Percentiles rank a stretch among this genome's conserved stretches.
phyloP scores from a whole-genome alignment of 352 stramenopile genomes.

The Phytophthora uliginosa region DNA sequence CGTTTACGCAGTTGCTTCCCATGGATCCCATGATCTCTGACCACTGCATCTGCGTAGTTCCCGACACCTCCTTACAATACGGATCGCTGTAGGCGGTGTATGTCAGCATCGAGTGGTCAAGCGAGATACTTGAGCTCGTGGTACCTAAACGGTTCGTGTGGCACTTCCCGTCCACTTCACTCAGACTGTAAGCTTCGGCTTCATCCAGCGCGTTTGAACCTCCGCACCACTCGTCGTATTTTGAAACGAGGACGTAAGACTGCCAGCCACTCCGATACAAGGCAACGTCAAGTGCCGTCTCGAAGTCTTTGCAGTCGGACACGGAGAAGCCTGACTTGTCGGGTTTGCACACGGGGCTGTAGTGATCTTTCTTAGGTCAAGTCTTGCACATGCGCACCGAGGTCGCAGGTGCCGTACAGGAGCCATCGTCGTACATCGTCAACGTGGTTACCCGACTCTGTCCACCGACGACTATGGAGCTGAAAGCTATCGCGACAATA shows the following conservation, averaged over 20 bases:
- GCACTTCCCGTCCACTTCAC: not conserved
- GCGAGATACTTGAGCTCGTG: not conserved
- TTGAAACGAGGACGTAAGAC: not conserved
- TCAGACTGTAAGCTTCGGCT: not conserved
- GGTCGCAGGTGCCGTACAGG: not conserved
- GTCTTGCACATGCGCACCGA: not conserved
- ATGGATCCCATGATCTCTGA: not conserved
- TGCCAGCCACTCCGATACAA: not conserved
- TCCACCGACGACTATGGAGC: not conserved
- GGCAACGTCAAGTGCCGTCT: not conserved
- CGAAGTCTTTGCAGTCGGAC: not conserved
- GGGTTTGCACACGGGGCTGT: not conserved
- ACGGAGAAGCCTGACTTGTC: not conserved
- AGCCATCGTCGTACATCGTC: not conserved
- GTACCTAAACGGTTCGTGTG: not conserved
- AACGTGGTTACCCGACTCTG: not conserved
- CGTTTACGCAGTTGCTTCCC: not conserved
- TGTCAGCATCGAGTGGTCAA: not conserved
- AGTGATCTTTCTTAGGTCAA: not conserved
- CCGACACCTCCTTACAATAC: not conserved
- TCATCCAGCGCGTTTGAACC: not conserved
- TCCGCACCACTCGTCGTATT: not conserved
- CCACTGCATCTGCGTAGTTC: not conserved
- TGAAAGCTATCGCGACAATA: not conserved
- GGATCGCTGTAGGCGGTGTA: not conserved